Base-by-base conservation (phyloP, 2,329 filamentous ascomycete species). In the Clonostachys rhizophaga region DNA sequence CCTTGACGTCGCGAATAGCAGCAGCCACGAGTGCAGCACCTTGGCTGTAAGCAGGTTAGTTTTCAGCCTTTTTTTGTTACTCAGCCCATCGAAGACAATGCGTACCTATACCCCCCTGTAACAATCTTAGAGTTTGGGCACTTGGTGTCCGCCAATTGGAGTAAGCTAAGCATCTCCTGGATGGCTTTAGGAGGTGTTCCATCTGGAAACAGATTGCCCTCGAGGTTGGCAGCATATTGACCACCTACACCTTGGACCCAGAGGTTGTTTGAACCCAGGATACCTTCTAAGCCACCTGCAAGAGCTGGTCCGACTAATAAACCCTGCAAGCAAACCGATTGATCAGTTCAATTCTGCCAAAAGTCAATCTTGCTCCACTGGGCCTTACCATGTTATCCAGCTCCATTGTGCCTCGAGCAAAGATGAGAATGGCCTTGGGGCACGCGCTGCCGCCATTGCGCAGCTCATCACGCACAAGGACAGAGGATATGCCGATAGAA, bases 211-310 rank as follows among this genome's bases (percentile, higher is more conserved):
- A 62, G 56, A 49, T 74, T 74, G 24, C 61, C 58, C 2, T 53
- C 48, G 0, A 72, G 40, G 2, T 52, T 51, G 0, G 69, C 70
- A 2, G 48, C 55, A 56, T 76, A 76, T 3, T 58, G 52, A 18
- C 61, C 62, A 6, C 66, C 65, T 11, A 76, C 68, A 14, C 72
- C 72, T 52, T 76, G 72, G 18, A 73, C 63, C 66, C 66, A 69
- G 48, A 70, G 50, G 16, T 56, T 47, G 8, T 43, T 46, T 42
- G 59, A 57, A 8, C 36, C 36, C 14, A 39, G 36, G 34, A 60
- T 63, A 18, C 49, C 47, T 40, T 63, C 57, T 0, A 70, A 57
- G 40, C 50, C 59, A 14, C 50, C 48, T 5, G 58, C 63, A 10
- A 66, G 49, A 3, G 37, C 47, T 12, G 64, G 62, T 5, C 66